A percentile compares a stretch with the other conserved stretches of the same genome.
Evolutionary conservation across 306 rosid genomes (phyloP).

Genomic region (Canavalia ensiformis): DNA sequence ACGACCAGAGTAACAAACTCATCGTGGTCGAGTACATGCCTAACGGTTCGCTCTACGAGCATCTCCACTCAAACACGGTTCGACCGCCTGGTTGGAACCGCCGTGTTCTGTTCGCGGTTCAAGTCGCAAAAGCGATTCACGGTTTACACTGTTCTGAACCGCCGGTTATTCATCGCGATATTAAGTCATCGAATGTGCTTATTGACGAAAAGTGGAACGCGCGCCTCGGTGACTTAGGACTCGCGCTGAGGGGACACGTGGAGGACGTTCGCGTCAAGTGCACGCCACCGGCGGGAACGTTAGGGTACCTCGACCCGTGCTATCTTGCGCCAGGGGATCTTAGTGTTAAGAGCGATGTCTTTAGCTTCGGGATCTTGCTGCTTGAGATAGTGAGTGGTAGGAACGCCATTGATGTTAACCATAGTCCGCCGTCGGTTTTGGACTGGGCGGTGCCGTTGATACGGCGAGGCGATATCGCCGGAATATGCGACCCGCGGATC

Average conservation of each 20-base stretch:
- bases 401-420: slow-evolving; percentile 69
- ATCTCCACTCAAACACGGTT: slow-evolving; percentile 50
- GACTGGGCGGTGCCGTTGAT: slow-evolving; percentile 78
- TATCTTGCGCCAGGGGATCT: slow-evolving; percentile 77
- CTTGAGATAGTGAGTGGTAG: slow-evolving; percentile 74
- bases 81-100: slow-evolving; percentile 67
- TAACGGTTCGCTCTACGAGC: slow-evolving; percentile 67
- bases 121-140: slow-evolving; percentile 66
- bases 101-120: slow-evolving; percentile 58
- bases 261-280: slow-evolving; percentile 59
- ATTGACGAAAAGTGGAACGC: slow-evolving; percentile 62
- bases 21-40: slow-evolving; percentile 80
- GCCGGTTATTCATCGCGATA: slow-evolving; percentile 77
- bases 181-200: slow-evolving; percentile 77
- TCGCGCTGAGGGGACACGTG: slow-evolving; percentile 72
- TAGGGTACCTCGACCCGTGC: slow-evolving; percentile 79
- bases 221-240: slow-evolving; percentile 72
- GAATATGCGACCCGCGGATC: slow-evolving; percentile 60
- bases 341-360: slow-evolving; percentile 72
- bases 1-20: slow-evolving; percentile 47
- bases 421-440: slow-evolving; percentile 75
- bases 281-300: slow-evolving; percentile 81
- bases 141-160: slow-evolving; percentile 63
- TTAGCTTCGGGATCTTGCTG: slow-evolving; percentile 76
- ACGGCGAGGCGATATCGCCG: slow-evolving; percentile 50